Conservation (phyloP, 768 basidiomycete genomes). For the Naganishia randhawae region DNA sequence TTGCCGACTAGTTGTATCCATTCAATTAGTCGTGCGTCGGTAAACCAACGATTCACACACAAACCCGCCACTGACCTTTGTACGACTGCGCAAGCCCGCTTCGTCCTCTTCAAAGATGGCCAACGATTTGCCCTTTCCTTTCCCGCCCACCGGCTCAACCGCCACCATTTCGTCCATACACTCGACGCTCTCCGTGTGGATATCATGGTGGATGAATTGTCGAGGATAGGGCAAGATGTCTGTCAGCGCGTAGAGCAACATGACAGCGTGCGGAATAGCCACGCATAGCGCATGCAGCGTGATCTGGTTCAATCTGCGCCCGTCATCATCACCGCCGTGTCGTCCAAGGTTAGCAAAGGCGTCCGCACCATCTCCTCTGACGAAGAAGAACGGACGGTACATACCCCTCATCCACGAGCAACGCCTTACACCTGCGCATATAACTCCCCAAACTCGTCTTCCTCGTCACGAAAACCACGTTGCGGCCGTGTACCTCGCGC, state of each 20-base stretch:
- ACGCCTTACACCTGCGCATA: conserved; percentile 47
- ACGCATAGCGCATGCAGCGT: conserved; percentile 47
- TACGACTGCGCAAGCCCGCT: neutral
- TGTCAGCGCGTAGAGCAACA: conserved; percentile 47
- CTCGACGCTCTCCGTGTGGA: conserved; percentile 43
- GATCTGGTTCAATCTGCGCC: conserved; percentile 37
- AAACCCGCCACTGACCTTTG: neutral
- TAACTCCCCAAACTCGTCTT: conserved; percentile 44
- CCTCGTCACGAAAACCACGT: conserved; percentile 47
- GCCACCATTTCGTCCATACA: conserved; percentile 44
- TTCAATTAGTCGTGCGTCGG: too few relatives aligned
- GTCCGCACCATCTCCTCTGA: neutral
- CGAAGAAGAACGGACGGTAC: conserved; percentile 10
- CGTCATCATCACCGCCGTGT: too few relatives aligned
- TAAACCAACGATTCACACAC: neutral
- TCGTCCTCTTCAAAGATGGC: conserved; percentile 18
- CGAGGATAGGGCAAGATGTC: conserved; percentile 48
- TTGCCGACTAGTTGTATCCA: neutral
- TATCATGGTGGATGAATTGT: conserved; percentile 46
- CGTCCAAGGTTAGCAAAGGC: neutral
- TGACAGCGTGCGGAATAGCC: conserved; percentile 48
- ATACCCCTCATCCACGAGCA: conserved; percentile 50
- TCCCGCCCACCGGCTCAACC: neutral
- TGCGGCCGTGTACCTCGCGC: conserved; percentile 32
- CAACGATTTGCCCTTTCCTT: conserved; percentile 4